Evolutionary conservation across 2,329 filamentous ascomycete species (phyloP), one percentile per base, ranked within the genome.

Genomic region (Ceratocystis alfenasii): DNA sequence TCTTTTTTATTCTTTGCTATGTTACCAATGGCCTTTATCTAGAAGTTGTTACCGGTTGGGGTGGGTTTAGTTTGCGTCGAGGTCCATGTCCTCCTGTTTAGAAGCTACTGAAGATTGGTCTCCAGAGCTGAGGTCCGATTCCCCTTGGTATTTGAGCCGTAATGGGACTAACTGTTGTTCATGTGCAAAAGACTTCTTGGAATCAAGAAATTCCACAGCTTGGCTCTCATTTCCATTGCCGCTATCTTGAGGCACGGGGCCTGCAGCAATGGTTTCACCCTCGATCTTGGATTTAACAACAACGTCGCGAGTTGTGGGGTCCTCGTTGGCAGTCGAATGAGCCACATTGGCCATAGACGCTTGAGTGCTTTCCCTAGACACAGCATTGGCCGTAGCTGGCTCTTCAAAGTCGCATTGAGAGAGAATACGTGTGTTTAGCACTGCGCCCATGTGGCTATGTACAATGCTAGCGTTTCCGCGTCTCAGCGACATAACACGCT

Each of bases 381-480:
- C 36, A 12, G 36, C 8, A 41, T 12, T 41, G 36, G 10, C 8
- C 3, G 8, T 12, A 41, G 10, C 36, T 15, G 3, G 3, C 1
- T 60, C 28, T 12, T 48, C 10, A 3, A 75, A 74, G 5, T 73
- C 69, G 0, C 41, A 33, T 28, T 70, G 62, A 0, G 59, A 41
- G 20, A 75, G 46, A 0, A 73, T 53, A 4, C 71, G 68, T 0
- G 74, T 75, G 8, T 74, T 71, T 2, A 79, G 64, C 1, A 78
- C 69, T 25, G 69, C 74, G 0, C 77, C 78, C 66, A 77, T 69
- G 28, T 80, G 77, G 0, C 78, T 79, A 69, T 75, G 77, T 5
- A 73, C 72, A 8, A 79, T 78, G 0, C 66, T 68, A 7, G 74
- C 70, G 5, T 77, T 73, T 15, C 78, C 72, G 1, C 73, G 70